Evolutionary conservation across 495 filamentous ascomycete genomes (phyloP), one percentile per base, ranked within the genome.

Genomic region (Tuber indicum): DNA sequence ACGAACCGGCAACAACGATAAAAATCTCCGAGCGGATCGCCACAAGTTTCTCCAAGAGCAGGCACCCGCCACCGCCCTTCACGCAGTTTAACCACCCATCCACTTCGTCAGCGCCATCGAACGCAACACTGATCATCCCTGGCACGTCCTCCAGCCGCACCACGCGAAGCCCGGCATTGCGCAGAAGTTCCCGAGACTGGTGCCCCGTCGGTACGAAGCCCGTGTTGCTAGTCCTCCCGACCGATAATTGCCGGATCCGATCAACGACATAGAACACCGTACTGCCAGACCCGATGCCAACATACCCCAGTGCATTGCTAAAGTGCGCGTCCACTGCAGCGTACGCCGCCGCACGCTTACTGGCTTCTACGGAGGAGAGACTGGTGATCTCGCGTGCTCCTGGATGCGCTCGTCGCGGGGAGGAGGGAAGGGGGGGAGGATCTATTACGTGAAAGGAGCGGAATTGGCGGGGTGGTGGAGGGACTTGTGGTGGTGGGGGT

Each of bases 41-140:
- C 19, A 98, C 94, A 39, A 98, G 86, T 86, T 98, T 98, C 87
- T 98, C 95, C 85, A 97, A 94, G 87, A 96, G 96, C 77, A 97
- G 85, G 85, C 95, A 98, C 42, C 93, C 95, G 70, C 95, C 95
- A 17, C 95, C 95, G 69, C 95, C 94, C 86, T 98, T 98, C 85
- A 98, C 96, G 82, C 93, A 92, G 85, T 98, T 98, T 75, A 97
- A 85, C 43, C 93, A 91, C 43, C 92, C 91, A 84, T 98, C 95
- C 43, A 97, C 93, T 86, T 98, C 95, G 84, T 98, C 95, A 45
- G 94, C 94, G 46, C 95, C 95, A 85, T 98, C 95, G 81, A 98
- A 98, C 45, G 91, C 91, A 44, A 98, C 91, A 82, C 97, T 94
- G 73, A 96, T 42, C 14, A 42, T 72, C 26, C 69, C 36, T 39